phyloP scores from a whole-genome alignment of 2,329 filamentous ascomycete species.

The Sordariomycetes sp. region DNA sequence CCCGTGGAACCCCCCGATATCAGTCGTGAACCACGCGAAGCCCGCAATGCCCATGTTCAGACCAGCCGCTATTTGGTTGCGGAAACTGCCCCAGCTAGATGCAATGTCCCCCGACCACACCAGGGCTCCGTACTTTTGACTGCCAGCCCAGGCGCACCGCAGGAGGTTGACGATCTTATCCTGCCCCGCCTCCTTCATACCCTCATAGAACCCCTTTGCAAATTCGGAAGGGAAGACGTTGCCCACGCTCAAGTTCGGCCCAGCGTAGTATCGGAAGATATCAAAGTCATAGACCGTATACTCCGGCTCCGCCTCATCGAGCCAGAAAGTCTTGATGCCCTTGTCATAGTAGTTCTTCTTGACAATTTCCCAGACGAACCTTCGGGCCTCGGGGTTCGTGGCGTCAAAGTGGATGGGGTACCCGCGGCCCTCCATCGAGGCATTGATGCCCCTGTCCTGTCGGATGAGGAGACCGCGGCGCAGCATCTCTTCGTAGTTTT shows the following conservation, averaged over 20 bases:
- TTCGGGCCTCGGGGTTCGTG: slow-evolving; percentile 44
- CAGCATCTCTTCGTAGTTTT: slow-evolving; percentile 49
- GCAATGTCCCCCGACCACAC: slow-evolving; percentile 59
- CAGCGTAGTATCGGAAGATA: slow-evolving; percentile 43
- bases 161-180: slow-evolving; percentile 41
- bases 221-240: slow-evolving; percentile 49
- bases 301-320: slow-evolving; percentile 57
- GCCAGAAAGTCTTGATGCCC: slow-evolving; percentile 53
- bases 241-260: slow-evolving; percentile 27
- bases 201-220: slow-evolving; percentile 45
- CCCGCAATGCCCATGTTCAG: slow-evolving; percentile 53
- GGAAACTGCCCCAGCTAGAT: slow-evolving; percentile 45
- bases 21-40: slow-evolving; percentile 57
- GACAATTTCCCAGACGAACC: slow-evolving; percentile 45
- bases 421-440: slow-evolving; percentile 44
- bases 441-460: slow-evolving; percentile 43
- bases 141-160: slow-evolving; percentile 35
- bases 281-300: slow-evolving; percentile 54
- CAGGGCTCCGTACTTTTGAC: slow-evolving; percentile 49
- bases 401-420: slow-evolving; percentile 48
- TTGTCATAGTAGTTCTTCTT: slow-evolving; percentile 48
- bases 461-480: slow-evolving; percentile 47
- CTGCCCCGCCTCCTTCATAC: slow-evolving; percentile 36
- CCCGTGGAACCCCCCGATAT: slow-evolving; percentile 58
- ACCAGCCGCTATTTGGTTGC: slow-evolving; percentile 47